Evolutionary conservation across 345 rosid genomes (phyloP).

Genomic region (Stellera chamaejasme): DNA sequence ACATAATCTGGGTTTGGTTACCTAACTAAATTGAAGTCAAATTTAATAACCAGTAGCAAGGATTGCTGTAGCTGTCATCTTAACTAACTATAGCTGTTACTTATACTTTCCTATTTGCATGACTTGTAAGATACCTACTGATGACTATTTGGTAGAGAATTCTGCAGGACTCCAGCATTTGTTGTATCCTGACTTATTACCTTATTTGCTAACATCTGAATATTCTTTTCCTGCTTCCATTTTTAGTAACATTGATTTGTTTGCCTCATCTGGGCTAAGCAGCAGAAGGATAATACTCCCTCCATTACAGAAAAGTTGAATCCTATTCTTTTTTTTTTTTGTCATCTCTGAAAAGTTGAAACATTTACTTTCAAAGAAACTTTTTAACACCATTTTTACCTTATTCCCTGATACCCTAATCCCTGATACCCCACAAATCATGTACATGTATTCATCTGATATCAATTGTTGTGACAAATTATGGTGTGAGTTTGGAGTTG

Average conservation of each 20-base stretch:
- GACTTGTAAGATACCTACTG: conserved; percentile 1
- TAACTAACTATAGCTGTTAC: neutral
- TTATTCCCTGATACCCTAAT: too few relatives aligned
- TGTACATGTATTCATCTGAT: conserved; percentile 5
- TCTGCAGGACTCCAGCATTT: neutral
- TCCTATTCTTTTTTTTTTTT: too few relatives aligned
- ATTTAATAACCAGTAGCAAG: conserved; percentile 14
- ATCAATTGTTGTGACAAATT: conserved; percentile 3
- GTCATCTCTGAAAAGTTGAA: too few relatives aligned
- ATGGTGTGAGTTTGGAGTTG: conserved; percentile 16
- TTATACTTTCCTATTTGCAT: neutral
- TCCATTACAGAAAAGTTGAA: too few relatives aligned
- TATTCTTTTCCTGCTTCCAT: too few relatives aligned
- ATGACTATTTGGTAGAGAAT: conserved; percentile 1
- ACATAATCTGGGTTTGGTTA: conserved; percentile 23
- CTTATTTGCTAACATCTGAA: neutral
- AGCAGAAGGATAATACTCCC: too few relatives aligned
- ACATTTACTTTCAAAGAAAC: too few relatives aligned
- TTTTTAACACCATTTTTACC: too few relatives aligned
- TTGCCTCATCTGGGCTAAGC: too few relatives aligned
- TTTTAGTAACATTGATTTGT: too few relatives aligned
- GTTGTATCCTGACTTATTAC: neutral
- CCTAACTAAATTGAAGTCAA: conserved; percentile 21
- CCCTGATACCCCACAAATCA: conserved; percentile 2
- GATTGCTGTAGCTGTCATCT: conserved; percentile 7